Base-by-base conservation (phyloP, 768 basidiomycete genomes). In the Daedaleopsis sinensis region DNA sequence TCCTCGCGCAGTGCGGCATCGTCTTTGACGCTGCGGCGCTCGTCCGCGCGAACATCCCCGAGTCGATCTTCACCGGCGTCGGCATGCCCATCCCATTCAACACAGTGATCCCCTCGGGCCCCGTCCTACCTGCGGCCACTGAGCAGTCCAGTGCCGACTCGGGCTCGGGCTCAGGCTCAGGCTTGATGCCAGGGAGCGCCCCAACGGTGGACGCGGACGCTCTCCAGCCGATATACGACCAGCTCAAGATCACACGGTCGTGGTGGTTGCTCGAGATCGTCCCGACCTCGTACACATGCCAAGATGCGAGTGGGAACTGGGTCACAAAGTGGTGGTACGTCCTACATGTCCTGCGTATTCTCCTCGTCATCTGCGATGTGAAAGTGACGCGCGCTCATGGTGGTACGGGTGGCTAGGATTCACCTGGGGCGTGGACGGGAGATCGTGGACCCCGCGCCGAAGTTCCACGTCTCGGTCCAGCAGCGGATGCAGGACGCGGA, bases 231-330 rank as follows among this genome's bases (percentile, higher is more conserved):
- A 65, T 86, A 1, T 74, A 84, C 61, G 89, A 92, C 65, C 56
- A 77, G 62, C 73, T 93, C 48, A 71, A 75, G 69, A 50, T 52
- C 9, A 70, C 71, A 16, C 73, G 71, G 19, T 5, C 77, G 1
- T 93, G 91, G 91, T 89, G 88, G 89, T 37, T 89, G n/a, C 73
- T 91, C 38, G 91, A 93, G 73, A 73, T 90, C 27, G 32, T 91
- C 0, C 90, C 88, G 16, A 67, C 80, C 56, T 70, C 67, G 42
- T 83, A 79, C 65, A 70, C 76, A 19, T 88, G 80, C 79, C 89
- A 91, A 69, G 85, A 90, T 59, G 64, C 61, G 0, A 52, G 79
- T 1, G 83, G 85, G 1, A 68, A 65, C 16, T 90, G 88, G 89
- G 81, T 84, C 62, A 75, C 61, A 9, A 74, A 73, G 47, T 83